phyloP scores from a whole-genome alignment of 352 stramenopile species.

The Stephanocyclus meneghinianus region DNA sequence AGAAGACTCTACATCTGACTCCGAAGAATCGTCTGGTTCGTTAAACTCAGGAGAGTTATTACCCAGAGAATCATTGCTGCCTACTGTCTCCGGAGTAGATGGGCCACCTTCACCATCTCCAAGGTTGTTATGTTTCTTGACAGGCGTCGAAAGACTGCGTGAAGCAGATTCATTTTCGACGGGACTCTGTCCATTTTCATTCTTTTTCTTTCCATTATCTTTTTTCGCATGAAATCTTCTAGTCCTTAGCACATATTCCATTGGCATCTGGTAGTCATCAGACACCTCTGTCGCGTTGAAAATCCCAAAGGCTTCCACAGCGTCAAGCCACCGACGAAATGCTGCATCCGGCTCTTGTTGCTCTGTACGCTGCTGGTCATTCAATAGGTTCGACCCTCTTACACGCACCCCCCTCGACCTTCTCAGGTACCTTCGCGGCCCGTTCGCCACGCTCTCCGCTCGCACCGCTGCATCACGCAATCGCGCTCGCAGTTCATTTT shows the following conservation, averaged over 20 bases:
- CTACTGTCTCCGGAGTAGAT: slow-evolving; percentile 35
- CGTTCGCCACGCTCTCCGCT: slow-evolving; percentile 17
- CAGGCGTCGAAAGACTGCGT: neutral
- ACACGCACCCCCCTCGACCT: slow-evolving; percentile 21
- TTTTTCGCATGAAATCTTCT: slow-evolving; percentile 32
- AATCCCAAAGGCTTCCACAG: slow-evolving; percentile 35
- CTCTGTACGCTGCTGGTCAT: slow-evolving; percentile 8
- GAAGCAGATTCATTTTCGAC: slow-evolving; percentile 9
- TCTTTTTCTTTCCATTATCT: slow-evolving; percentile 22
- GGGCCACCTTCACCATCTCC: neutral
- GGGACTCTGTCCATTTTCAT: no score
- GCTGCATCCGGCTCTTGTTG: slow-evolving; percentile 21
- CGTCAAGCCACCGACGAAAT: slow-evolving; percentile 33
- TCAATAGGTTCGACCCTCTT: neutral
- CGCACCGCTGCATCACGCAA: slow-evolving; percentile 22
- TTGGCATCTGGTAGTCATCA: neutral
- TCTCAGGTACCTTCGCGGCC: slow-evolving; percentile 22
- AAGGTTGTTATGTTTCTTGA: slow-evolving; percentile 6
- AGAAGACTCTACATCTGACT: neutral
- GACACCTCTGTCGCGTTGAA: slow-evolving; percentile 15
- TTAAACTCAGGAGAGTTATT: slow-evolving; percentile 1
- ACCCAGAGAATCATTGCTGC: slow-evolving; percentile 9
- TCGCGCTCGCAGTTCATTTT: slow-evolving; percentile 22
- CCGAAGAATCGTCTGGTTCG: neutral
- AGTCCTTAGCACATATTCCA: slow-evolving; percentile 48